Percentiles rank a stretch among this genome's conserved stretches.
These are phyloP conservation scores for Ogataea salicorniae DNA, from an alignment of 805 yeast genomes.

Conservation along the genomic window DNA sequence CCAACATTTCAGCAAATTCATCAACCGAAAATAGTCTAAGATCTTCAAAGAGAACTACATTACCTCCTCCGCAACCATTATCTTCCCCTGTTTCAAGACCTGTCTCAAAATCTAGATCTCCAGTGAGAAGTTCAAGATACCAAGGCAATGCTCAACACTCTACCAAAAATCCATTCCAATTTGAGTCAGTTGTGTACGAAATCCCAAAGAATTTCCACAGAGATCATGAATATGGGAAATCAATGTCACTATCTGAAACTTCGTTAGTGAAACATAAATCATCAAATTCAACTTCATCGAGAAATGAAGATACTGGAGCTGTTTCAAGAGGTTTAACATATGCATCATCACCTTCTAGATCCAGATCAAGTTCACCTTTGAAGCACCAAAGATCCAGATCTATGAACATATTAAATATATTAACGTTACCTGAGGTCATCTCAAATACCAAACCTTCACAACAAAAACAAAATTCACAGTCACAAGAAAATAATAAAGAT, in stretches of 20 bases:
- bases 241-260: constrained; percentile 14
- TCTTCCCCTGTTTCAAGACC: constrained; percentile 12
- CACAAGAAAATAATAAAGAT: constrained; percentile 2
- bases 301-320: neutral
- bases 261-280: constrained; percentile 3
- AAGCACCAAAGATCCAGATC: constrained; percentile 1
- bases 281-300: constrained; percentile 1
- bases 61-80: constrained; percentile 5
- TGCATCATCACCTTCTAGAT: neutral
- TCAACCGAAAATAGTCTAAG: neutral
- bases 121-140: constrained; percentile 18
- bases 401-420: neutral
- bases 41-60: neutral
- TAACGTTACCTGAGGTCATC: no score
- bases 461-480: neutral
- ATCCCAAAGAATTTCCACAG: constrained; percentile 27
- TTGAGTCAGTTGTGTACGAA: constrained; percentile 29
- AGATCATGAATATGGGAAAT: constrained; percentile 15
- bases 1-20: neutral
- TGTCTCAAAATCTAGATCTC: constrained; percentile 23
- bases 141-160: neutral
- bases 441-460: neutral
- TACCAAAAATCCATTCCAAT: constrained; percentile 28
- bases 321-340: neutral
- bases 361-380: constrained; percentile 12